phyloP scores from a whole-genome alignment of 768 basidiomycete species.

The Mycena capillaripes region DNA sequence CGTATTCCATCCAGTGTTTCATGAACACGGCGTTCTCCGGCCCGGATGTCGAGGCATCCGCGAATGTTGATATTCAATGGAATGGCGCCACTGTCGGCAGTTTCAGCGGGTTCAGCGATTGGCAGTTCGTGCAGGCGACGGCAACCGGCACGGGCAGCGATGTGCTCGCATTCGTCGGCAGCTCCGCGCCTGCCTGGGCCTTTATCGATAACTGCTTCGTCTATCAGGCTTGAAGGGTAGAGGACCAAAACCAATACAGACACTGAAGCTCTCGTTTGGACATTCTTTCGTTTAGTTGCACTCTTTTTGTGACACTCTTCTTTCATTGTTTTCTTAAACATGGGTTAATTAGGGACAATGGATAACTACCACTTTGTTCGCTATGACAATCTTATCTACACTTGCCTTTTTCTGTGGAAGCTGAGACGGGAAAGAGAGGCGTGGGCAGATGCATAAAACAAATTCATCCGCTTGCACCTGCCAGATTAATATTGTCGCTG shows the following conservation, averaged over 20 bases:
- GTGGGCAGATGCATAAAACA: too few species aligned
- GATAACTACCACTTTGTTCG: background rate
- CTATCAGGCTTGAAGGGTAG: slow-evolving; percentile 33
- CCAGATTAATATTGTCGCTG: too few species aligned
- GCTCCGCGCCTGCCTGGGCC: slow-evolving; percentile 61
- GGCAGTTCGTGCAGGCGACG: slow-evolving; percentile 51
- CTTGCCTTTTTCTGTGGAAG: too few species aligned
- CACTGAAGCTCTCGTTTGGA: background rate
- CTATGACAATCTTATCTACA: background rate
- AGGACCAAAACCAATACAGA: background rate
- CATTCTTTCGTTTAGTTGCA: background rate
- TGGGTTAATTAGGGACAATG: slow-evolving; percentile 4
- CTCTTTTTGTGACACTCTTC: background rate
- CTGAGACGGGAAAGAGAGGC: too few species aligned
- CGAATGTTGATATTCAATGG: slow-evolving; percentile 59
- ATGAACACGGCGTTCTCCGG: slow-evolving; percentile 56
- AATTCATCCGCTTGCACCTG: too few species aligned
- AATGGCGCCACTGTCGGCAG: slow-evolving; percentile 53
- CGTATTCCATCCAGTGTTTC: slow-evolving; percentile 60
- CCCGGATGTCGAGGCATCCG: slow-evolving; percentile 45
- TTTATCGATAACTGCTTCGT: slow-evolving; percentile 61
- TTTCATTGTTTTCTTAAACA: background rate
- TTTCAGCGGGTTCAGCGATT: slow-evolving; percentile 52
- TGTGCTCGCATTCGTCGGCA: slow-evolving; percentile 56
- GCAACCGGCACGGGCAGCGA: slow-evolving; percentile 55